Percentiles rank a stretch among this genome's conserved stretches.
phyloP scores from a whole-genome alignment of 495 filamentous ascomycete species.

The Aspergillus kassunensis region DNA sequence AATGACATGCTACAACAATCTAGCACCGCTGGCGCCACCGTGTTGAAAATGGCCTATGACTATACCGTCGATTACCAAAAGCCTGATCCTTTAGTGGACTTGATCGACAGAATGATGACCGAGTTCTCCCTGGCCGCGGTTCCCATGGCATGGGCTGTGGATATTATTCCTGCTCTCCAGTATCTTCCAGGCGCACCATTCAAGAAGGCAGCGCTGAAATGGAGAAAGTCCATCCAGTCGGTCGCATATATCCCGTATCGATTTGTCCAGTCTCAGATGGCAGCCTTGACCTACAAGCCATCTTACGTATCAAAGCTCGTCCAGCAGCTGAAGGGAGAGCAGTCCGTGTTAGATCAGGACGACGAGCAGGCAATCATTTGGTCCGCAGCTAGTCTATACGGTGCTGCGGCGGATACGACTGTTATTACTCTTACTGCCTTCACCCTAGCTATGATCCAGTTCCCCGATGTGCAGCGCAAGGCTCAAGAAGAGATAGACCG shows the following conservation, averaged over 20 bases:
- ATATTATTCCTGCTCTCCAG: constrained; percentile 38
- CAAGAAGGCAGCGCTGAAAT: constrained; percentile 33
- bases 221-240: constrained; percentile 22
- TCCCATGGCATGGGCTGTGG: constrained; percentile 44
- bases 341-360: constrained; percentile 15
- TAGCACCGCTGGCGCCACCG: constrained; percentile 37
- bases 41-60: constrained; percentile 48
- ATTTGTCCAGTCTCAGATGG: constrained; percentile 41
- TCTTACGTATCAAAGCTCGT: constrained; percentile 33
- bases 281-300: constrained; percentile 19
- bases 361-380: constrained; percentile 31
- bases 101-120: constrained; percentile 38
- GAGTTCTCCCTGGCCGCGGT: constrained; percentile 39
- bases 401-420: constrained; percentile 53
- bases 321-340: constrained; percentile 17
- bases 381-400: constrained; percentile 45
- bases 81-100: constrained; percentile 40
- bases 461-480: constrained; percentile 41
- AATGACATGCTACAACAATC: neutral
- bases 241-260: constrained; percentile 30
- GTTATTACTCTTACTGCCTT: constrained; percentile 32
- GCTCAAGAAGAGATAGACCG: constrained; percentile 54
- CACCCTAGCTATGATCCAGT: constrained; percentile 38
- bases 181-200: constrained; percentile 43
- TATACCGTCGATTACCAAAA: constrained; percentile 42